Percentiles rank a stretch among this genome's conserved stretches.
These are phyloP conservation scores for Zygotorulaspora danielsina DNA, from an alignment of 805 yeast genomes.

Conservation along the genomic window DNA sequence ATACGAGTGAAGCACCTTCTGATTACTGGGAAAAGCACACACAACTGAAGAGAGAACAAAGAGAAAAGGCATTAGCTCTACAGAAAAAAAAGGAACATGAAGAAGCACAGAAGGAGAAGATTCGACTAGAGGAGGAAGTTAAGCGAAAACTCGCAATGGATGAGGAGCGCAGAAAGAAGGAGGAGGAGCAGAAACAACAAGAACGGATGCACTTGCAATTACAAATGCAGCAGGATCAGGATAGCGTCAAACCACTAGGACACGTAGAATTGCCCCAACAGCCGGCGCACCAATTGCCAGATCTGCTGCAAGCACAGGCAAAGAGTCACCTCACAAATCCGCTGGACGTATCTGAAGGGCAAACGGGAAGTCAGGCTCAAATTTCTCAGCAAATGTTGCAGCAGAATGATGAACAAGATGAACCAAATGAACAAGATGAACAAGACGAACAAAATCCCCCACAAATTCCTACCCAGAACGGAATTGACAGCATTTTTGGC, in stretches of 20 bases:
- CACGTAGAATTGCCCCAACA: constrained; percentile 7
- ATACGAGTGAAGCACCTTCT: constrained; percentile 28
- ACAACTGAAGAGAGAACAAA: constrained; percentile 15
- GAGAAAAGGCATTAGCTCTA: constrained; percentile 8
- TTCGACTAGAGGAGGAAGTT: constrained; percentile 11
- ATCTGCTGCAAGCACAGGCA: constrained; percentile 26
- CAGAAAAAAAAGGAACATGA: constrained; percentile 14
- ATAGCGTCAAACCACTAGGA: constrained; percentile 1
- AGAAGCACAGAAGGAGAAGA: constrained; percentile 16
- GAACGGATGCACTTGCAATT: constrained; percentile 10
- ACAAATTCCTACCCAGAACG: constrained; percentile 6
- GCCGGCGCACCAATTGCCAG: constrained; percentile 21
- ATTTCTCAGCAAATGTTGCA: constrained; percentile 3
- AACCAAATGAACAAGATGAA: constrained; percentile 1
- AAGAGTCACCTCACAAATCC: constrained; percentile 3
- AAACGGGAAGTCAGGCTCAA: constrained; percentile 14
- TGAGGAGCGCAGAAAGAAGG: constrained; percentile 13
- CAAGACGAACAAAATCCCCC: constrained; percentile 11
- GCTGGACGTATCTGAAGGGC: constrained; percentile 15
- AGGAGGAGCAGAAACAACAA: constrained; percentile 17
- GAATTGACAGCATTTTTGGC: constrained; percentile 28
- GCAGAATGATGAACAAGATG: constrained; percentile 1
- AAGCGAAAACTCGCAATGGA: constrained; percentile 11
- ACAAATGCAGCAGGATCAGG: constrained; percentile 2
- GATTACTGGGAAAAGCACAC: constrained; percentile 31